Base-by-base conservation (phyloP, 2,329 filamentous ascomycete genomes). In the Penicillium sp. region DNA sequence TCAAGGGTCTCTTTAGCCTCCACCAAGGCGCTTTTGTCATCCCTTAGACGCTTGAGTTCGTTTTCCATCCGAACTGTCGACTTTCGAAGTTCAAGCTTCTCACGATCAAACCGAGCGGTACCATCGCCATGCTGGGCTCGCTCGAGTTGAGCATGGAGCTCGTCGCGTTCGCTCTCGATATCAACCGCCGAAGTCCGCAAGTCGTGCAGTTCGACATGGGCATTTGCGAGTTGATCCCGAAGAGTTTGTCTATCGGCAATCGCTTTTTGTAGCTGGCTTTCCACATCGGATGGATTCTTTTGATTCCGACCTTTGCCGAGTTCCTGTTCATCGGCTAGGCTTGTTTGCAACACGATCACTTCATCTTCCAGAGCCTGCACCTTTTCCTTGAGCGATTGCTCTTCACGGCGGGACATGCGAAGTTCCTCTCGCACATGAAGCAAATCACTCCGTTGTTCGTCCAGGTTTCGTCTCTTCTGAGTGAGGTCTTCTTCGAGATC, bases 401-500 rank as follows among this genome's bases (percentile, higher is more conserved):
- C 74, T 47, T 82, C 78, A 14, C 81, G 72, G 47, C 80, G 77
- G 16, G 76, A 76, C 33, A 82, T 70, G n/a, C 83, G 77, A 6
- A 88, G 71, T 39, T 87, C 80, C 47, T 88, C 83, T 37, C 76
- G 77, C 6, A 80, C 74, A 6, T 70, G 65, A 2, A 81, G 77
- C 3, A 88, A 65, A 52, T 89, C 83, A 35, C 72, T 74, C 35
- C 81, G 76, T 16, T 84, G 69, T 33, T 77, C 75, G 12, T 82
- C 82, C 4, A 86, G 62, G 29, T 77, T 70, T n/a, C 73, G 67
- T 54, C 84, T 77, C 45, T 82, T 79, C 17, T 76, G 70, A 39
- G 82, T 74, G 9, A 92, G 71, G 41, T 87, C 84, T 32, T 79
- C 74, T 53, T 84, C 81, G 7, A 92, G 70, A 34, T 83, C 81